These are phyloP conservation scores for Thermochaetoides dissita DNA, from an alignment of 2,329 filamentous ascomycete genomes.

Conservation along the genomic window DNA sequence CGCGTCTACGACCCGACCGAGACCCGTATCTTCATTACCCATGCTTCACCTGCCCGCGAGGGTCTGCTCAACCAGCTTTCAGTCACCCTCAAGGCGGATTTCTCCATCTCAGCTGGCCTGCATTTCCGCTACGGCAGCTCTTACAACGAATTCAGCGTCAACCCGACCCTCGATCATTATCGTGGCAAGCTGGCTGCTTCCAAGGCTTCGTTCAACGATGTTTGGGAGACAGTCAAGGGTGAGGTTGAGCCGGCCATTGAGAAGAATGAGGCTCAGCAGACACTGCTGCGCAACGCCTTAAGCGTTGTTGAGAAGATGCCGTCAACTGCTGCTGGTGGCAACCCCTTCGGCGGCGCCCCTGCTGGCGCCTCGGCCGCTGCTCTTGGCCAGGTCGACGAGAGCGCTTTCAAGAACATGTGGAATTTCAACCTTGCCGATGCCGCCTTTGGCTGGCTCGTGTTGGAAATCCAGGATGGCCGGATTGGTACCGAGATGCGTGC, in stretches of 20 bases:
- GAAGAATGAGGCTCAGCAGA: conserved; percentile 88
- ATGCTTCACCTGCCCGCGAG: conserved; percentile 90
- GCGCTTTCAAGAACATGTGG: conserved; percentile 99
- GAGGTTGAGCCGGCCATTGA: conserved; percentile 91
- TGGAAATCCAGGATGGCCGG: conserved; percentile 88
- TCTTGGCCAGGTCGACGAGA: conserved; percentile 89
- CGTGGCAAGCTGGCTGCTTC: conserved; percentile 95
- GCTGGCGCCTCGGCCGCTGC: conserved; percentile 45
- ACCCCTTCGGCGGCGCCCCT: conserved; percentile 83
- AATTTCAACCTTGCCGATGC: conserved; percentile 98
- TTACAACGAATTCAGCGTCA: conserved; percentile 99
- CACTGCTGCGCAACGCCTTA: conserved; percentile 77
- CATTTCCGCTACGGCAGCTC: conserved; percentile 98
- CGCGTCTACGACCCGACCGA: conserved; percentile 97
- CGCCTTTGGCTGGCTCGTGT: conserved; percentile 86
- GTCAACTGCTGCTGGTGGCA: conserved; percentile 81
- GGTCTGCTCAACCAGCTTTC: conserved; percentile 95
- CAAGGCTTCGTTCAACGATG: conserved; percentile 96
- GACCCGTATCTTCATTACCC: conserved; percentile 90
- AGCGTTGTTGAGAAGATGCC: conserved; percentile 98
- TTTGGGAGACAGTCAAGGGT: conserved; percentile 95
- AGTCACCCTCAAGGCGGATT: conserved; percentile 92
- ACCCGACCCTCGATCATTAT: conserved; percentile 94
- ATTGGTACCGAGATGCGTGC: conserved; percentile 98
- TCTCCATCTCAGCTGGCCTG: conserved; percentile 91